These are phyloP conservation scores for Melaleuca quinquenervia DNA, from an alignment of 345 rosid genomes.

Conservation along the genomic window DNA sequence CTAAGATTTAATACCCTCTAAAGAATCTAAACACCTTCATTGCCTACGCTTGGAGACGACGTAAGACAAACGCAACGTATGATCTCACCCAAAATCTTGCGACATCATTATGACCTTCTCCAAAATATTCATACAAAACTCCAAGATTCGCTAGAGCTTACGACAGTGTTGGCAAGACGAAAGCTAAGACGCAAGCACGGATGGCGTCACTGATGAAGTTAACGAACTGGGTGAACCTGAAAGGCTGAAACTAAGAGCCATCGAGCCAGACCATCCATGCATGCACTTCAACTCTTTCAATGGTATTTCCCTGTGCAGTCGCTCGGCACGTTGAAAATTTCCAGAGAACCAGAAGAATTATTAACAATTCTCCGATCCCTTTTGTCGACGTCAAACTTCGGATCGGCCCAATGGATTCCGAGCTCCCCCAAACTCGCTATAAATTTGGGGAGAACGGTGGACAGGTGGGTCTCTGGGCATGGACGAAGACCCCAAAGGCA, in stretches of 20 bases:
- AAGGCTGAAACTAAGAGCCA: neutral
- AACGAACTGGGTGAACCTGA: neutral
- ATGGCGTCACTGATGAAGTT: neutral
- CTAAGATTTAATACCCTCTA: neutral
- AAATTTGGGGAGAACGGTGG: neutral
- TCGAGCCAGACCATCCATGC: neutral
- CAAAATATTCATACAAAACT: neutral
- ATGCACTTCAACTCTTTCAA: neutral
- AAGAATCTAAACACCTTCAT: neutral
- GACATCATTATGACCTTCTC: no score
- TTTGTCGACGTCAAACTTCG: neutral
- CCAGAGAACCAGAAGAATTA: neutral
- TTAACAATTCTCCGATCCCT: neutral
- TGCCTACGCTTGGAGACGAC: neutral
- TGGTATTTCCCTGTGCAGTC: neutral
- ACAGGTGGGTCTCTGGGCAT: neutral
- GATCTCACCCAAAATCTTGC: neutral
- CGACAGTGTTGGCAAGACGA: neutral
- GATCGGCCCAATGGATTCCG: neutral
- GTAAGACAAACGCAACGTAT: neutral
- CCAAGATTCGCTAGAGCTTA: neutral
- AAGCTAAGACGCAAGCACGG: neutral
- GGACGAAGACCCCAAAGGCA: neutral
- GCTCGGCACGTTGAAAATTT: neutral
- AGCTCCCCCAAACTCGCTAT: neutral